Percentiles rank a stretch among this genome's conserved stretches.
These are phyloP conservation scores for Hyphopichia buzzinii DNA, from an alignment of 1,139 yeast genomes.

Conservation along the genomic window DNA sequence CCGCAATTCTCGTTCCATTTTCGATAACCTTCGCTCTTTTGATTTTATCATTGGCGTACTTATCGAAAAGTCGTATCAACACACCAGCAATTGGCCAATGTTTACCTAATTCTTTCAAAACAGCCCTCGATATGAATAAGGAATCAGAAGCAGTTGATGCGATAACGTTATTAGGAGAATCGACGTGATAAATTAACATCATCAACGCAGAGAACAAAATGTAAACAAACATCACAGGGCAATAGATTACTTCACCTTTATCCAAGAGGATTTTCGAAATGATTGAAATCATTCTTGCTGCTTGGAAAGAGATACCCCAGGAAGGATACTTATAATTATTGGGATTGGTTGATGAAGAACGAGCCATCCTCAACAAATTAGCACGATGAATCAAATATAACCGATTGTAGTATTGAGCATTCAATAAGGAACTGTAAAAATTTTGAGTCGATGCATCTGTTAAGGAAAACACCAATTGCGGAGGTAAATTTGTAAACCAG, in stretches of 20 bases:
- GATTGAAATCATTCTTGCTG: slow-evolving; percentile 75
- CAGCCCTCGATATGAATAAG: slow-evolving; percentile 49
- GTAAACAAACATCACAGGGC: slow-evolving; percentile 58
- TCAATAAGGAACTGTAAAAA: slow-evolving; percentile 60
- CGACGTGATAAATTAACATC: slow-evolving; percentile 73
- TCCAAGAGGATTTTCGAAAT: slow-evolving; percentile 60
- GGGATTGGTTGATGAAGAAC: slow-evolving; percentile 40
- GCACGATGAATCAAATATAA: slow-evolving; percentile 72
- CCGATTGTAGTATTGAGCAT: slow-evolving; percentile 72
- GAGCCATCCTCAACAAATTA: slow-evolving; percentile 56
- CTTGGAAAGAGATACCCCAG: slow-evolving; percentile 84
- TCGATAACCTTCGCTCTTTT: slow-evolving; percentile 46
- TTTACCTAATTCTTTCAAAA: slow-evolving; percentile 51
- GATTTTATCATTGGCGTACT: slow-evolving; percentile 45
- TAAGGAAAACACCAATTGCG: slow-evolving; percentile 60
- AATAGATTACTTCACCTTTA: slow-evolving; percentile 48
- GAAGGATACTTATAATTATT: slow-evolving; percentile 65
- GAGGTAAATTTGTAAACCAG: slow-evolving; percentile 73
- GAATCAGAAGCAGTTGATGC: slow-evolving; percentile 62
- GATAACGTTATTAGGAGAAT: slow-evolving; percentile 55
- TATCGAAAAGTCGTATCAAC: slow-evolving; percentile 40
- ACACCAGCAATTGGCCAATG: slow-evolving; percentile 47
- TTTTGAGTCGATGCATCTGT: slow-evolving; percentile 52
- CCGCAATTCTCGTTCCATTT: slow-evolving; percentile 37
- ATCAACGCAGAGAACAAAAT: slow-evolving; percentile 67